These are phyloP conservation scores for Pyrenochaeta sp. DNA, from an alignment of 2,329 filamentous ascomycete genomes.

Conservation along the genomic window DNA sequence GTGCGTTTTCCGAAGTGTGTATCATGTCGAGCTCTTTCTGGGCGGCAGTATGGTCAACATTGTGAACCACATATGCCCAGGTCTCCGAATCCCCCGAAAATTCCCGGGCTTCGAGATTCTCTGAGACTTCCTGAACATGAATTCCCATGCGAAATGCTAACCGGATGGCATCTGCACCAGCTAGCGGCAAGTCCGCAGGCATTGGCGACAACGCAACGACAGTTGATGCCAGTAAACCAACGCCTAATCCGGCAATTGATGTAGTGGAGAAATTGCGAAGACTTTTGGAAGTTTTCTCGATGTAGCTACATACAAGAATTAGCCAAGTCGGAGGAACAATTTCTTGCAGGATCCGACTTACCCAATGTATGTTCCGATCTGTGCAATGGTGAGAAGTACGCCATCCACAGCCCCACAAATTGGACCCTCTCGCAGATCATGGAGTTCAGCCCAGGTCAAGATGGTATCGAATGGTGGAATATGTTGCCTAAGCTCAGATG, in stretches of 20 bases:
- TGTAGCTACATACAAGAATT: background rate
- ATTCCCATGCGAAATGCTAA: slow-evolving; percentile 59
- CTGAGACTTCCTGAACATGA: slow-evolving; percentile 54
- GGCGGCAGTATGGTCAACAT: slow-evolving; percentile 39
- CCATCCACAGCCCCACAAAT: slow-evolving; percentile 58
- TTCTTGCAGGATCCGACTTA: slow-evolving; percentile 31
- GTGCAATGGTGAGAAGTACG: slow-evolving; percentile 51
- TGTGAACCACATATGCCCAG: slow-evolving; percentile 56
- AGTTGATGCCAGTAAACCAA: slow-evolving; percentile 55
- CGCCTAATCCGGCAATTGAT: slow-evolving; percentile 37
- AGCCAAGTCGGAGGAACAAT: background rate
- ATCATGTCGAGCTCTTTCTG: slow-evolving; percentile 52
- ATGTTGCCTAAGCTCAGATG: slow-evolving; percentile 32
- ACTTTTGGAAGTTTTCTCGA: background rate
- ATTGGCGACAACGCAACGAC: slow-evolving; percentile 54
- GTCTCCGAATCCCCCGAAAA: slow-evolving; percentile 32
- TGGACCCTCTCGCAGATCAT: slow-evolving; percentile 51
- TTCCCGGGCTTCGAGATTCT: slow-evolving; percentile 52
- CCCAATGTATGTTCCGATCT: slow-evolving; percentile 58
- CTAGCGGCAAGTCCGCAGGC: slow-evolving; percentile 51
- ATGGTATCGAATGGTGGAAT: slow-evolving; percentile 51
- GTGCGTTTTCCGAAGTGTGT: slow-evolving; percentile 29
- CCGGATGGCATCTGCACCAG: slow-evolving; percentile 55
- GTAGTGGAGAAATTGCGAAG: background rate
- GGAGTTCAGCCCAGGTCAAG: slow-evolving; percentile 47